Base-by-base conservation (phyloP, 108 stramenopile species). In the Fragilaria radians region DNA sequence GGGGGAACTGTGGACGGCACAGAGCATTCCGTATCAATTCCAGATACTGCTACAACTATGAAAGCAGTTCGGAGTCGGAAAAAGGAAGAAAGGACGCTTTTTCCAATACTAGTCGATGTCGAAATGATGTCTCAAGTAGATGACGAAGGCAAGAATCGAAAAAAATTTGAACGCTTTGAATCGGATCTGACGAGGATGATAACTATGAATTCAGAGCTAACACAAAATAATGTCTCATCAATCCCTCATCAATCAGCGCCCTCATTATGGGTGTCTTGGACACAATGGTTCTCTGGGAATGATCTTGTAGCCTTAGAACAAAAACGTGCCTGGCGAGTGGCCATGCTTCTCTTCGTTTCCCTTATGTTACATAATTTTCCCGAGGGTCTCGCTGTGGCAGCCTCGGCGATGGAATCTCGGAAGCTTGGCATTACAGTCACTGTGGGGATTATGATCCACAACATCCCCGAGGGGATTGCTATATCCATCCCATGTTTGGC, bases 391-490 rank as follows among this genome's bases (percentile, higher is more conserved):
- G 65, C 72, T 46, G 70, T 76, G 21, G 88, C 81, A 19, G 88
- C 88, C 0, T 79, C 77, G 7, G 65, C 83, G 1, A 57, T 82
- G 46, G 82, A 86, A 70, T 82, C 80, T 11, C 70, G 61, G 47
- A 70, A 82, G 48, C 60, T 90, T 61, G 88, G 88, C 2, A 60
- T 84, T 25, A 86, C 85, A 4, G 85, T 86, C 3, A 76, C 85
- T 5, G 67, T 86, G 63, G 82, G 84, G 7, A 90, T 90, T 54
- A 79, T 86, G 63, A 82, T 90, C 58, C 88, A 90, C 51, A 90
- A 90, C 57, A 85, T 90, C 28, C 88, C 88, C 46, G 88, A 90
- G 66, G 88, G 88, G 4, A 86, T 90, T 60, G 85, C 88, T 0
- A 86, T 90, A 60, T 78, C 82, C 31, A 79, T 90, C 27, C 88